Percentiles rank a stretch among this genome's conserved stretches.
phyloP scores from a whole-genome alignment of 495 filamentous ascomycete genomes.

The Bathelium albidoporum region DNA sequence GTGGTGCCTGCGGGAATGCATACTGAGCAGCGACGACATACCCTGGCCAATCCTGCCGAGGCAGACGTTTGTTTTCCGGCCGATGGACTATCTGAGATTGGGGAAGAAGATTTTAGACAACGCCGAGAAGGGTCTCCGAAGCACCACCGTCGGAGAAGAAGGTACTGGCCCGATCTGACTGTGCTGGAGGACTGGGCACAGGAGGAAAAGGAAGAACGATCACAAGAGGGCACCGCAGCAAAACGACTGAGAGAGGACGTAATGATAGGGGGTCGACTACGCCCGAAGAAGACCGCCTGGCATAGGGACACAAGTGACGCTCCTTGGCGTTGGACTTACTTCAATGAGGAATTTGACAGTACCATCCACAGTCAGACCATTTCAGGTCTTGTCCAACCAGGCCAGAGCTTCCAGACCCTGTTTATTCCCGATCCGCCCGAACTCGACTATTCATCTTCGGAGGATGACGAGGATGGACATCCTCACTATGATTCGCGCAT shows the following conservation, averaged over 20 bases:
- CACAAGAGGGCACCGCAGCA: constrained; percentile 64
- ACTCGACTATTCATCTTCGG: constrained; percentile 41
- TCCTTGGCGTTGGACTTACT: constrained; percentile 94
- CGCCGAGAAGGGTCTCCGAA: constrained; percentile 39
- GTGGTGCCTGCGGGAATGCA: constrained; percentile 6
- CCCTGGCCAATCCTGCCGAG: constrained; percentile 48
- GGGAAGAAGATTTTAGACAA: constrained; percentile 54
- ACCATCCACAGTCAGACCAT: constrained; percentile 95
- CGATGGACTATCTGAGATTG: constrained; percentile 65
- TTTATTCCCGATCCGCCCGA: constrained; percentile 68
- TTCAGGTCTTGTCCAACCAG: constrained; percentile 79
- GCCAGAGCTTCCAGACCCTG: constrained; percentile 69
- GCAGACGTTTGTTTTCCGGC: constrained; percentile 92
- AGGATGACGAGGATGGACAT: constrained; percentile 24
- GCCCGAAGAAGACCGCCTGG: constrained; percentile 72
- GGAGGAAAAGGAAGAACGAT: constrained; percentile 83
- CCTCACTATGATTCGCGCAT: constrained; percentile 5
- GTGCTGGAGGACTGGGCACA: constrained; percentile 84
- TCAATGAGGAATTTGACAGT: constrained; percentile 89
- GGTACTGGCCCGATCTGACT: constrained; percentile 59
- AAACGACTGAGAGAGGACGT: constrained; percentile 92
- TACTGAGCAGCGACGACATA: constrained; percentile 37
- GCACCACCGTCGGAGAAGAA: constrained; percentile 41
- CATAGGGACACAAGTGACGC: constrained; percentile 80
- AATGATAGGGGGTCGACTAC: constrained; percentile 75